A percentile compares a stretch with the other conserved stretches of the same genome.
These are phyloP conservation scores for Alloteropsis angusta DNA, from an alignment of 202 grass and related monocot genomes.

Conservation along the genomic window DNA sequence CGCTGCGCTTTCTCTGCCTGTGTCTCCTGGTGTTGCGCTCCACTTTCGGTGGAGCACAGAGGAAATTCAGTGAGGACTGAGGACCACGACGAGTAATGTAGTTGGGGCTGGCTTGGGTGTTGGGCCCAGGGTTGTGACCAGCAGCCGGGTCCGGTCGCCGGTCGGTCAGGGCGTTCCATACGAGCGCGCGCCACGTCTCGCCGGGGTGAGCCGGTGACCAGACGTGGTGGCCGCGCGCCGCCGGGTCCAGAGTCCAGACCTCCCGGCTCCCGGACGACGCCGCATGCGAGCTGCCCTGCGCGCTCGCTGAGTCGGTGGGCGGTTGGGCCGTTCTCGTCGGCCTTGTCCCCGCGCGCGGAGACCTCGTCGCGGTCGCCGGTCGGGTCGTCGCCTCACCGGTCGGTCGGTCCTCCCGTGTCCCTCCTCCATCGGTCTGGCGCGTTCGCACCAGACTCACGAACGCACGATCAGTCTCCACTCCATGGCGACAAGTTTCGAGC, in stretches of 20 bases:
- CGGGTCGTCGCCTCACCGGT: background rate
- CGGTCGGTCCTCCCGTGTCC: background rate
- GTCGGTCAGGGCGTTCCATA: background rate
- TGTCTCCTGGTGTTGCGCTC: background rate
- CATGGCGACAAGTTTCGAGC: background rate
- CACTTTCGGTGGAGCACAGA: background rate
- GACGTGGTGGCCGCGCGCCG: background rate
- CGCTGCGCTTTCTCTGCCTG: background rate
- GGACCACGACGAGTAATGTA: no score
- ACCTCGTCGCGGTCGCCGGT: background rate
- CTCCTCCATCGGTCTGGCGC: background rate
- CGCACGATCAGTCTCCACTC: no score
- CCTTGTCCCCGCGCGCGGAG: background rate
- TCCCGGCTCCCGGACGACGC: background rate
- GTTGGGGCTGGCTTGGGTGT: background rate
- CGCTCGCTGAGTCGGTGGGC: no score
- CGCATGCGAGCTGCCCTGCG: no score
- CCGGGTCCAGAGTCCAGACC: no score
- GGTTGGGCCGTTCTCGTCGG: no score
- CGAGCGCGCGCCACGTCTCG: background rate
- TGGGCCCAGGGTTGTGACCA: background rate
- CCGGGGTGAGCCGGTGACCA: background rate
- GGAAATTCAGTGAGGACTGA: background rate
- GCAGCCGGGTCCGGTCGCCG: background rate
- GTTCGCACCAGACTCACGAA: background rate